A percentile compares a stretch with the other conserved stretches of the same genome.
phyloP scores from a whole-genome alignment of 2,329 filamentous ascomycete species.

The Fusarium circinatum region DNA sequence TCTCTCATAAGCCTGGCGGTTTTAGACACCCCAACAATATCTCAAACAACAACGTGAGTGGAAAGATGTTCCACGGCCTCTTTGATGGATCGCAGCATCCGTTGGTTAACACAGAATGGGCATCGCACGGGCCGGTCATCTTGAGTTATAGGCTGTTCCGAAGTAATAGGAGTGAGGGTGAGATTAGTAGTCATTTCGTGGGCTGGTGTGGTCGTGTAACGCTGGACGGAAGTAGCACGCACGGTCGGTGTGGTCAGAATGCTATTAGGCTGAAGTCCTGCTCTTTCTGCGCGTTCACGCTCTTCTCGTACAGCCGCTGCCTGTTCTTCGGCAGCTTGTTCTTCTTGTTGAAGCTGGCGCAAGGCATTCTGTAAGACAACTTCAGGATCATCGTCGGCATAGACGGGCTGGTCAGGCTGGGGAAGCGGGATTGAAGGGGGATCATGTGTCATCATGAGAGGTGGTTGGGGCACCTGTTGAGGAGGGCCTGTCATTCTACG shows the following conservation, averaged over 20 bases:
- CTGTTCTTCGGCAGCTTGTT: slow-evolving; percentile 67
- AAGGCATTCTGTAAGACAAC: slow-evolving; percentile 68
- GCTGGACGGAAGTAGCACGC: slow-evolving; percentile 46
- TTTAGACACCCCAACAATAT: neutral
- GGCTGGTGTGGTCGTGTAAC: slow-evolving; percentile 48
- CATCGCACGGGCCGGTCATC: slow-evolving; percentile 64
- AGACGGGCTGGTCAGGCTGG: slow-evolving; percentile 52
- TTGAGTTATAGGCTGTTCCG: slow-evolving; percentile 57
- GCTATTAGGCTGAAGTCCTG: slow-evolving; percentile 40
- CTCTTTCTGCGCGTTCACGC: slow-evolving; percentile 60
- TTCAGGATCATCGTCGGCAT: slow-evolving; percentile 65
- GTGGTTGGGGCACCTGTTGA: slow-evolving; percentile 33
- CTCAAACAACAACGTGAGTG: slow-evolving; percentile 66
- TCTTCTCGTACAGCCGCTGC: slow-evolving; percentile 65
- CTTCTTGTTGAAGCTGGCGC: slow-evolving; percentile 67
- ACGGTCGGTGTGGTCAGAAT: slow-evolving; percentile 49
- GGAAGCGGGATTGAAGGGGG: slow-evolving; percentile 44
- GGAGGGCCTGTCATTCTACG: slow-evolving; percentile 48
- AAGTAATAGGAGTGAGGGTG: slow-evolving; percentile 65
- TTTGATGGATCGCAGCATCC: slow-evolving; percentile 69
- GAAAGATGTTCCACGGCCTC: slow-evolving; percentile 72
- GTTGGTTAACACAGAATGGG: slow-evolving; percentile 70
- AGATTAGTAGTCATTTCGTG: slow-evolving; percentile 55
- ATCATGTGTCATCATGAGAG: slow-evolving; percentile 41
- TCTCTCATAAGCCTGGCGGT: neutral